phyloP scores from a whole-genome alignment of 495 filamentous ascomycete genomes.

The Neurospora tetrasperma region DNA sequence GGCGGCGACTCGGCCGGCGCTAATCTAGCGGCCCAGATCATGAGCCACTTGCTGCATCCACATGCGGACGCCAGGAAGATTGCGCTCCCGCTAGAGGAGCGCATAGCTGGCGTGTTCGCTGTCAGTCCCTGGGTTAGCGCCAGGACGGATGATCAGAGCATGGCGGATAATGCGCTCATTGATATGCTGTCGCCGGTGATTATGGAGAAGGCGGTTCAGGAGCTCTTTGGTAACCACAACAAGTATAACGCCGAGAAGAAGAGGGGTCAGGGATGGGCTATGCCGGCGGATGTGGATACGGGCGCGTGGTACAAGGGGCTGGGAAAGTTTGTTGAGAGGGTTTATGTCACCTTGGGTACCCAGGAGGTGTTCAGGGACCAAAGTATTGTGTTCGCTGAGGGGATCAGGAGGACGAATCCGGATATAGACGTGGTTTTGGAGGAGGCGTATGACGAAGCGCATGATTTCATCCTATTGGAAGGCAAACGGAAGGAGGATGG shows the following conservation, averaged over 20 bases:
- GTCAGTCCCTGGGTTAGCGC: conserved; percentile 21
- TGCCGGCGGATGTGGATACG: conserved; percentile 15
- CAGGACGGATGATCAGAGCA: conserved; percentile 1
- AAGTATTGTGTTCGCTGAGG: conserved; percentile 7
- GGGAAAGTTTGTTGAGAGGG: conserved; percentile 1
- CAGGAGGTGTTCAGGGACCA: conserved; percentile 18
- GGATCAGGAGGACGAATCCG: conserved; percentile 4
- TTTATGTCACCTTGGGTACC: conserved; percentile 18
- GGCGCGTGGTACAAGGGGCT: conserved; percentile 18
- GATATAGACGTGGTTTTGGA: conserved; percentile 9
- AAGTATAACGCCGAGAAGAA: conserved; percentile 4
- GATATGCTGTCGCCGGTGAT: conserved; percentile 19
- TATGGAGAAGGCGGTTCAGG: background rate
- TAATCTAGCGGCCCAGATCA: conserved; percentile 19
- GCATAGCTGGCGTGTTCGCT: conserved; percentile 19
- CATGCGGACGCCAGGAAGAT: conserved; percentile 10
- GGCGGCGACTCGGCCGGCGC: conserved; percentile 27
- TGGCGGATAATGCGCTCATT: conserved; percentile 11
- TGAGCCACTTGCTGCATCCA: conserved; percentile 20
- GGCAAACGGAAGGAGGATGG: conserved; percentile 8
- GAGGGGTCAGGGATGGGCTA: conserved; percentile 14
- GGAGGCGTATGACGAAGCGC: conserved; percentile 10
- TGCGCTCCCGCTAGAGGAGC: background rate
- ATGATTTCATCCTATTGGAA: conserved; percentile 20
- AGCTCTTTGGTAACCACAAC: background rate